Evolutionary conservation across 768 basidiomycete species (phyloP), one percentile per base, ranked within the genome.

Genomic region (Naganishia kalamii): DNA sequence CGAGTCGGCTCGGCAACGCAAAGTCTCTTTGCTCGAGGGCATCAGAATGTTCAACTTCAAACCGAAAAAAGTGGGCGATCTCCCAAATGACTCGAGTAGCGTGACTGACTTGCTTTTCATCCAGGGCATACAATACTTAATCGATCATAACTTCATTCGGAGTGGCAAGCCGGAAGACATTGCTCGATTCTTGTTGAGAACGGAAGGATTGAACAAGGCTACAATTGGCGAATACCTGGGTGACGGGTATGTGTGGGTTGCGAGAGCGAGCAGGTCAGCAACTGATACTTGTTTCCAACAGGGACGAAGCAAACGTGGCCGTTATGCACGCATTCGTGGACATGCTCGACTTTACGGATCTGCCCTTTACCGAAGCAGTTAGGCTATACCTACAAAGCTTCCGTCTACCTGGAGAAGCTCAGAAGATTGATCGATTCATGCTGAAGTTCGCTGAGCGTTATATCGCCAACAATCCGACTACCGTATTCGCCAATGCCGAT

Each of bases 361-460:
- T 86, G 61, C 80, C 83, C 19, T 99, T 99, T 74, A 87, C 93
- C 44, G 89, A 93, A 71, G 92, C 96, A 1, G 81, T 99, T 43
- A 85, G 96, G 23, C 74, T 85, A 64, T 97, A 96, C 79, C 80
- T 99, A 29, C 96, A 99, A 77, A 85, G 91, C 3, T 98, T 98
- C 84, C 89, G 96, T 51, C 84, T 99, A 21, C 96, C 96, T 7
- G 96, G 96, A 47, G 96, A 99, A 79, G 82, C 92, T 0, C 96
- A 99, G 78, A 98, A 98, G 80, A 98, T 99, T 70, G 96, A 99
- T 83, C 87, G 96, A 10, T 98, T 85, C 80, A 93, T 99, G 91
- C 85, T 98, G 62, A 99, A 99, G 78, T 99, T 97, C 73, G 94
- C 96, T 10, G 93, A 98, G 76, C 85, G 92, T 37, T 99, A 92